Percentiles rank a stretch among this genome's conserved stretches.
Conservation (phyloP, 371 early-diverging fungal species). For the Mortierella sp. region DNA sequence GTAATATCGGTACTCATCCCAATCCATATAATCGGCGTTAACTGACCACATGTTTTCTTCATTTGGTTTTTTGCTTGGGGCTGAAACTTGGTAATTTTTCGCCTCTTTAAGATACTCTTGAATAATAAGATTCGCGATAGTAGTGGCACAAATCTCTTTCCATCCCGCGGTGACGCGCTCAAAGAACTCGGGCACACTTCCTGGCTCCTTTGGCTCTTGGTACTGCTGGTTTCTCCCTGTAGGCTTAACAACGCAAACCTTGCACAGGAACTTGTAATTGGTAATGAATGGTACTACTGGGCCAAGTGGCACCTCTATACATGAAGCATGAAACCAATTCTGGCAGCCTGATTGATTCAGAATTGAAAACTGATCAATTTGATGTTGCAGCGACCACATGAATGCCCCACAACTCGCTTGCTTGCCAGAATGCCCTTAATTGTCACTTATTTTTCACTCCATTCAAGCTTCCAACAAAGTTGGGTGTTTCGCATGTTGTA, state of each 20-base stretch:
- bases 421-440: background rate
- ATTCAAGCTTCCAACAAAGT: background rate
- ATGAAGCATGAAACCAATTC: conserved; percentile 79
- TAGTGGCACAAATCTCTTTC: conserved; percentile 78
- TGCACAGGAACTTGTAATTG: conserved; percentile 74
- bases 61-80: conserved; percentile 29
- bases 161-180: conserved; percentile 77
- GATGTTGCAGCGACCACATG: background rate
- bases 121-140: conserved; percentile 74
- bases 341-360: conserved; percentile 59
- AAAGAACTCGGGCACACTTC: conserved; percentile 60
- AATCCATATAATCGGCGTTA: conserved; percentile 66
- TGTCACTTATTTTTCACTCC: background rate
- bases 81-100: conserved; percentile 15
- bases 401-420: background rate
- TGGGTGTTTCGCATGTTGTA: conserved; percentile 27
- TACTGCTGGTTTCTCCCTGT: conserved; percentile 35
- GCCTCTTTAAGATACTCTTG: conserved; percentile 64
- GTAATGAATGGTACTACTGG: conserved; percentile 72
- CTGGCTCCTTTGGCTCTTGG: conserved; percentile 38
- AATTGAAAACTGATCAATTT: background rate
- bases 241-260: conserved; percentile 57
- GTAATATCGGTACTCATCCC: conserved; percentile 69
- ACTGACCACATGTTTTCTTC: conserved; percentile 62
- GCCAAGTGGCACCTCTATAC: conserved; percentile 63